Evolutionary conservation across 164 flowering plant genomes (phyloP), one percentile per base, ranked within the genome.

Genomic region (Tetracentron sinense): DNA sequence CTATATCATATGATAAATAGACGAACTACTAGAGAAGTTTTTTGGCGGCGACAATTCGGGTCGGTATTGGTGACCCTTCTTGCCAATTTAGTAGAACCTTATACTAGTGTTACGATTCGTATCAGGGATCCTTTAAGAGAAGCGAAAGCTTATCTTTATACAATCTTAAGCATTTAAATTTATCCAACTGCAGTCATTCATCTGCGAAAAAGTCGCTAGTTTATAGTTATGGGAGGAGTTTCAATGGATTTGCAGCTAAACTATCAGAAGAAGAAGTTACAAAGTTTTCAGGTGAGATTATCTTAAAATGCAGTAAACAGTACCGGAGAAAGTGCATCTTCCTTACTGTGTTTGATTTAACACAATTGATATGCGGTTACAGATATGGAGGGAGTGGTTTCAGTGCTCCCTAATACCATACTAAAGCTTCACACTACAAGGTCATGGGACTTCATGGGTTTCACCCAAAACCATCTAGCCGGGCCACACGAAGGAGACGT

Each of bases 391-490:
- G 81, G 70, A 4, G 84, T 82, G 35, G 69, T 82, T 23, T 77
- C 80, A 28, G 81, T 81, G 26, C 21, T 76, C 50, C 83, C 80
- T 6, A 79, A 75, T 62, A 71, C 23, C 14, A 66, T 51, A 20
- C 35, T 74, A 15, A 20, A 74, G 54, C 76, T 77, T 65, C 85
- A 81, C 51, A 81, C 83, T 2, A 79, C 87, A 61, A 75, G 85
- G 61, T 81, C 87, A 49, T 80, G 83, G 85, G 81, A 79, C 28
- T 83, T 81, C 68, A 44, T 67, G 64, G 88, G 81, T 15, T 56
- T 76, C 17, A 19, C 64, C 42, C 52, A 29, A 20, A 49, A 27
- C 52, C 30, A 26, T 47, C 29, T 52, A 49, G 66, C 59, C 17
- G 29, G 30, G 14, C 6, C 49, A 25, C 42, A 29, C 10, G 71